Evolutionary conservation across 1,139 yeast genomes (phyloP).

Genomic region (Blastobotrys apis): DNA sequence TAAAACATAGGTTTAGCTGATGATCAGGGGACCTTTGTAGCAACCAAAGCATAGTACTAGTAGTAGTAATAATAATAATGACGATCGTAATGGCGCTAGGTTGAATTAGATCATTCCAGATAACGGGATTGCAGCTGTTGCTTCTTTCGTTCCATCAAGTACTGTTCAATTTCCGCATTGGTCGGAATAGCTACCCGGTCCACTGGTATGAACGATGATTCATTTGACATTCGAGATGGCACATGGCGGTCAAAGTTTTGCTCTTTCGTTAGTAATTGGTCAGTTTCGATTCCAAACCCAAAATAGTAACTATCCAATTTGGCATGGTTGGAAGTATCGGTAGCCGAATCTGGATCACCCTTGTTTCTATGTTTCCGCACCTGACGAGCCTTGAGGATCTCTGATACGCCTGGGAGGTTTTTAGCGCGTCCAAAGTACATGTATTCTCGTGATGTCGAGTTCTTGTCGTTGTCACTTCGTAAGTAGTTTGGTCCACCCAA

Average conservation of each 20-base stretch:
- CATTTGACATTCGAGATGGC: neutral
- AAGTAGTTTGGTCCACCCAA: constrained; percentile 69
- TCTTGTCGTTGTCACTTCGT: constrained; percentile 14
- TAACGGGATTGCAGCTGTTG: constrained; percentile 40
- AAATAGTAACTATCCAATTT: constrained; percentile 36
- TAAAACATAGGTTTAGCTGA: neutral
- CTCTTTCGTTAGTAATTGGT: constrained; percentile 30
- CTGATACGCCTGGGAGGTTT: constrained; percentile 71
- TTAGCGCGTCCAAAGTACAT: constrained; percentile 81
- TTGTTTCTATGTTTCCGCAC: neutral
- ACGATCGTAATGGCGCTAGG: too few relatives aligned
- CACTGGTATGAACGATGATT: neutral
- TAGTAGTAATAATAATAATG: neutral
- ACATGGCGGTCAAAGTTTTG: constrained; percentile 22
- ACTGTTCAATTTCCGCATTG: constrained; percentile 42
- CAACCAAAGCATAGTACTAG: neutral
- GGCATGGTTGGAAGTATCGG: too few relatives aligned
- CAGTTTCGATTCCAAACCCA: constrained; percentile 44
- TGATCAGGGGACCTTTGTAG: too few relatives aligned
- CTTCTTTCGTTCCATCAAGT: constrained; percentile 46
- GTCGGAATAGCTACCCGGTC: constrained; percentile 19
- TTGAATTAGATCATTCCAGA: constrained; percentile 14
- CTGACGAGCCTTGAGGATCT: constrained; percentile 43
- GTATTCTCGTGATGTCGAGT: constrained; percentile 44
- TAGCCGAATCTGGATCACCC: neutral